Evolutionary conservation across 2,329 filamentous ascomycete genomes (phyloP), one percentile per base, ranked within the genome.

Genomic region (Ciborinia camelliae): DNA sequence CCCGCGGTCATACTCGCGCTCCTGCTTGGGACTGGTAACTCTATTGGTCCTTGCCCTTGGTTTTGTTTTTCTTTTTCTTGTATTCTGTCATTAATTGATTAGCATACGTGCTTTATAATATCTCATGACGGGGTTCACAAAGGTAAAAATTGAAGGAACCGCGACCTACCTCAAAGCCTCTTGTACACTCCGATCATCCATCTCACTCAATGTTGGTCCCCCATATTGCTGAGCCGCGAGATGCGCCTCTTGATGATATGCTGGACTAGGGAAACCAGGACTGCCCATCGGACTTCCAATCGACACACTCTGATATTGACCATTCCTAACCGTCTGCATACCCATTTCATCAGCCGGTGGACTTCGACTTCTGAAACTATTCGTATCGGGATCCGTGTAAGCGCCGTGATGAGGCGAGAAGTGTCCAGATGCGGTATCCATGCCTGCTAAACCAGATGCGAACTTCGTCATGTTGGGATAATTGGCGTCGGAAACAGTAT

Each of bases 381-480:
- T 59, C 9, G 63, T 53, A 35, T 64, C 63, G 3, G 47, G 35
- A 23, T 60, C 43, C 26, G 54, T 58, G 23, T 63, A 63, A 41
- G 52, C 45, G 35, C 32, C 62, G 8, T 63, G 23, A 43, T 50
- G 52, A 37, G 62, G 52, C 8, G 62, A 63, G 43, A 63, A 51
- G 18, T 43, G 53, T 26, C 53, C 62, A 18, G 62, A 58, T 9
- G 62, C 62, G 2, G 39, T 32, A 30, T 63, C 62, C 26, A 63
- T 23, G 15, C 32, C 62, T 9, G 41, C 20, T 1, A 63, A 30
- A 18, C 52, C 52, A 8, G 62, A 26, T 18, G 62, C 26, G 1
- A 63, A 35, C 15, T 72, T 72, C 18, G 63, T 45, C 64, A 71
- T 71, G 23, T 70, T 71, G 4, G 70, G 57, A 51, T 72, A 70